Evolutionary conservation across 768 basidiomycete species (phyloP).

Genomic region (Pholiota microspora): DNA sequence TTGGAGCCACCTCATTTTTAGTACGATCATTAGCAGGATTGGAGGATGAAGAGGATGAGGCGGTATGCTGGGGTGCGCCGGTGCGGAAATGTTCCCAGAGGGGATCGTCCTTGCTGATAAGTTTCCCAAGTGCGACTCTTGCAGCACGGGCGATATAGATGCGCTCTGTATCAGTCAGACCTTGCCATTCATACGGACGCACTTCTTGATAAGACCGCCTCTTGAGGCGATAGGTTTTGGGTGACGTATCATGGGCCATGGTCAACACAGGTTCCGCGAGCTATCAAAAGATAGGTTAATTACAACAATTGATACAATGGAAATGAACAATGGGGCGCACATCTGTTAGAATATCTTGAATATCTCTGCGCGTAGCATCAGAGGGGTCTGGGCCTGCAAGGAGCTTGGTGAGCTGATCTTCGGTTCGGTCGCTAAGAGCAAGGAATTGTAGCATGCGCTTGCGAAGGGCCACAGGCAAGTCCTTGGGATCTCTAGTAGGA

Average conservation of each 20-base stretch:
- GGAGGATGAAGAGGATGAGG: slow-evolving; percentile 13
- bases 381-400: slow-evolving; percentile 43
- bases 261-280: slow-evolving; percentile 46
- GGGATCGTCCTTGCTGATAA: slow-evolving; percentile 52
- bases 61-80: no score
- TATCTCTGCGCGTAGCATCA: slow-evolving; percentile 33
- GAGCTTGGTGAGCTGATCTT: slow-evolving; percentile 45
- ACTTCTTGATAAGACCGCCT: slow-evolving; percentile 63
- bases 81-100: slow-evolving; percentile 55
- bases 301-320: neutral
- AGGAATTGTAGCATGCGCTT: slow-evolving; percentile 54
- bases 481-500: slow-evolving; percentile 13
- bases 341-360: slow-evolving; percentile 48
- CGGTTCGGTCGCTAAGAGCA: slow-evolving; percentile 45
- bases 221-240: slow-evolving; percentile 52
- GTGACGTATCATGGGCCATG: slow-evolving; percentile 33
- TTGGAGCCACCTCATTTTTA: slow-evolving; percentile 29
- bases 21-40: slow-evolving; percentile 5
- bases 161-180: slow-evolving; percentile 46
- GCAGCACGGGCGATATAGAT: slow-evolving; percentile 50
- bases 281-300: slow-evolving; percentile 26
- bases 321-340: slow-evolving; percentile 27
- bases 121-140: slow-evolving; percentile 39
- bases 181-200: slow-evolving; percentile 62
- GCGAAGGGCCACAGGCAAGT: slow-evolving; percentile 16